A percentile compares a stretch with the other conserved stretches of the same genome.
phyloP scores from a whole-genome alignment of 2,329 filamentous ascomycete genomes.

The Pseudopithomyces chartarum region DNA sequence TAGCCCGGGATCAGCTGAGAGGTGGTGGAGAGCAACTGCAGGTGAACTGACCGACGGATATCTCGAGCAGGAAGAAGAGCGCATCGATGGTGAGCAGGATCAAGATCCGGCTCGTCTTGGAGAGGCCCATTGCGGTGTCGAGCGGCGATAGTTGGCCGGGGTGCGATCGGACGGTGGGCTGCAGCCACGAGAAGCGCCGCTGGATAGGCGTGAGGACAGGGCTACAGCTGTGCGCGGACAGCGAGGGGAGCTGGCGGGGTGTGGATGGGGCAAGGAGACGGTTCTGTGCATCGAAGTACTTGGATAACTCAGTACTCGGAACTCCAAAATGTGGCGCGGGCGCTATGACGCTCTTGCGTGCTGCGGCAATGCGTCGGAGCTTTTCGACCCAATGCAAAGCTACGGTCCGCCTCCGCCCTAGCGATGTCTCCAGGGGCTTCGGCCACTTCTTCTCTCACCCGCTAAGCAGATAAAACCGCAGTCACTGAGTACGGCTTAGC shows the following conservation, averaged over 20 bases:
- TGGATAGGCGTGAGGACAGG: not conserved
- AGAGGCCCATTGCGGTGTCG: constrained; percentile 72
- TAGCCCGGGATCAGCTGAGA: constrained; percentile 27
- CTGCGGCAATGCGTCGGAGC: too few relatives aligned
- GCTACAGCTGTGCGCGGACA: not conserved
- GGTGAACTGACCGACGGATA: constrained; percentile 66
- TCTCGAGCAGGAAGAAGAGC: constrained; percentile 87
- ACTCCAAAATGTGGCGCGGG: too few relatives aligned
- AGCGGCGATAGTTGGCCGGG: not conserved
- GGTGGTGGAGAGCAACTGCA: not conserved
- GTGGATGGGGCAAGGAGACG: not conserved
- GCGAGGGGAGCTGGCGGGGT: not conserved
- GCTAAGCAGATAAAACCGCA: not conserved
- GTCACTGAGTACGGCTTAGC: not conserved
- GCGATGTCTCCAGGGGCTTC: not conserved
- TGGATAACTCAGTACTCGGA: too few relatives aligned
- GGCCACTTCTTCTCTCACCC: too few relatives aligned
- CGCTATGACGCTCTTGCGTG: not conserved
- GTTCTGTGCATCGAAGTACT: not conserved
- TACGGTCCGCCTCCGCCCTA: not conserved
- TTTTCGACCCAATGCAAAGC: not conserved
- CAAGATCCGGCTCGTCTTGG: constrained; percentile 89
- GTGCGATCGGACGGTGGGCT: not conserved
- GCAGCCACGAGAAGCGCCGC: constrained; percentile 2
- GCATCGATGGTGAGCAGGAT: constrained; percentile 91